Evolutionary conservation across 2,329 filamentous ascomycete species (phyloP).

Genomic region (Colletotrichum somersetense): DNA sequence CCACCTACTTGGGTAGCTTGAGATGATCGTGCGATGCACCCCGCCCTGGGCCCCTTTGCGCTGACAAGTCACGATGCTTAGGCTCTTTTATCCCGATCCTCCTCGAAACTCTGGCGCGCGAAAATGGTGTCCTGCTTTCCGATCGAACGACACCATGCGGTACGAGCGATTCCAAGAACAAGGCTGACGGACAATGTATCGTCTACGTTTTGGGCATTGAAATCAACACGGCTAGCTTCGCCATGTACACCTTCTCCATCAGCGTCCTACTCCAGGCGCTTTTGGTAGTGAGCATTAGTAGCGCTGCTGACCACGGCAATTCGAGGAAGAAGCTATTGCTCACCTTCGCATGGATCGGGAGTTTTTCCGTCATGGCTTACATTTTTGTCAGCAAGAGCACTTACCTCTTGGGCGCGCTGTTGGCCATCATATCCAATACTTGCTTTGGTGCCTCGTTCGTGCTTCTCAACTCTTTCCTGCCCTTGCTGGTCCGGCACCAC

Average conservation of each 20-base stretch:
- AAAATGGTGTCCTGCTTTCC: constrained; percentile 87
- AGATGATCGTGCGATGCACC: constrained; percentile 9
- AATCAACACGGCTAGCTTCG: constrained; percentile 96
- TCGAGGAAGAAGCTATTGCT: constrained; percentile 91
- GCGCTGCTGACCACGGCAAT: constrained; percentile 92
- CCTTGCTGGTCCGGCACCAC: constrained; percentile 89
- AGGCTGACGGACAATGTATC: constrained; percentile 77
- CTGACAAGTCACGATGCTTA: constrained; percentile 51
- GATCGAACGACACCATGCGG: constrained; percentile 83
- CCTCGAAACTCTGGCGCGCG: constrained; percentile 91
- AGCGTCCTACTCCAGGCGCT: constrained; percentile 91
- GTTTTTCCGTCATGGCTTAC: constrained; percentile 88
- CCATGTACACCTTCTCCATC: constrained; percentile 97
- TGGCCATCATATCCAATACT: constrained; percentile 92
- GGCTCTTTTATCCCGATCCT: constrained; percentile 96
- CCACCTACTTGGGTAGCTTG: neutral
- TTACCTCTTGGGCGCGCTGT: constrained; percentile 84
- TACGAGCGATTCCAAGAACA: constrained; percentile 67
- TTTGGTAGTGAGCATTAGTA: constrained; percentile 95
- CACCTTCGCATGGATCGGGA: constrained; percentile 85
- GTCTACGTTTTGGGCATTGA: constrained; percentile 85
- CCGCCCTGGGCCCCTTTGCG: constrained; percentile 4
- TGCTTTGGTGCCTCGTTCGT: constrained; percentile 97
- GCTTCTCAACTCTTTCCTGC: constrained; percentile 93
- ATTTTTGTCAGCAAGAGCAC: constrained; percentile 80